Evolutionary conservation across 805 yeast genomes (phyloP), one percentile per base, ranked within the genome.

Genomic region (Hyphopichia homilentoma): DNA sequence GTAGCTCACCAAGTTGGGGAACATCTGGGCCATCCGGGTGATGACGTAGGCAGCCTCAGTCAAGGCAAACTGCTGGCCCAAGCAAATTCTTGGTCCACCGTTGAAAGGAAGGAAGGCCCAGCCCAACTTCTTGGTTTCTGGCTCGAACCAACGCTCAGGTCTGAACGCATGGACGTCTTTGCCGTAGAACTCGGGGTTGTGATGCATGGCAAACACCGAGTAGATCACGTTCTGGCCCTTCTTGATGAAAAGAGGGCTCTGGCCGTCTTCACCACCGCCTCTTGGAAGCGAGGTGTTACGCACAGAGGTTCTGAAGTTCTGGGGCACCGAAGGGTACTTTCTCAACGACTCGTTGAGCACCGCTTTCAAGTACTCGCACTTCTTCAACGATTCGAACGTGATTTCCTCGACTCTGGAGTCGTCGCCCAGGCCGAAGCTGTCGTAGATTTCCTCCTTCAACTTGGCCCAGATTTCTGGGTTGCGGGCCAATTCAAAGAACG

Each of bases 281-380:
- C 57, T 50, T 12, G 79, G 79, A 34, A 74, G 55, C 6, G 65
- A 58, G 6, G 78, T 73, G 42, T 70, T 65, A 35, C 55, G 63
- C 17, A 57, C 56, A 7, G 78, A 68, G 23, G 57, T 51, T 40
- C 79, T 59, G 52, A 63, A 61, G 47, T 73, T 73, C 34, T 54
- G 44, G 11, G 79, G 78, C 20, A 74, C 78, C 20, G 72, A 58
- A 5, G 79, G 77, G 44, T 70, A 72, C 40, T 74, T 45, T 34
- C 79, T 65, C 40, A 73, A 61, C 2, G 60, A 54, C 52, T 74
- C 79, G 41, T 68, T 69, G 30, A 74, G 41, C 32, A 73, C 70
- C 33, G 62, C 59, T 46, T 64, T 68, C 44, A 74, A 57, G 48
- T 68, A 68, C 44, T 61, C 66, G 45, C 70, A 61, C 44, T 59